These are phyloP conservation scores for Gloeopeniophorella convolvens DNA, from an alignment of 768 basidiomycete genomes.

Conservation along the genomic window DNA sequence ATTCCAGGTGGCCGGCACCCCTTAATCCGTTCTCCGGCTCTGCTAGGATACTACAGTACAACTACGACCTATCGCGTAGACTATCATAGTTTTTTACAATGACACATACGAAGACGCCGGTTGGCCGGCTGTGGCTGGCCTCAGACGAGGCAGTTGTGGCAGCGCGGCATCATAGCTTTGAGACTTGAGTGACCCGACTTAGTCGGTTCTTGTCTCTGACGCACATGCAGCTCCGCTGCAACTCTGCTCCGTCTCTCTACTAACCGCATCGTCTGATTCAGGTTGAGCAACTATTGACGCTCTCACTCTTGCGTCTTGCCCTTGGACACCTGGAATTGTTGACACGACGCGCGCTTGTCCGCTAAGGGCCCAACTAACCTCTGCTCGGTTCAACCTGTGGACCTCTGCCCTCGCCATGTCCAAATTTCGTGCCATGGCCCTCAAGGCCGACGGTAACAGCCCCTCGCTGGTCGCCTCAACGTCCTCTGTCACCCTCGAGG, in stretches of 20 bases:
- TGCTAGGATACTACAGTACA: slow-evolving; percentile 5
- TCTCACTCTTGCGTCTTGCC: slow-evolving; percentile 3
- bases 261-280: slow-evolving; percentile 14
- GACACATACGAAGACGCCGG: background rate
- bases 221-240: slow-evolving; percentile 9
- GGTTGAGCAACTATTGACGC: slow-evolving; percentile 13
- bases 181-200: background rate
- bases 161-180: too few species aligned
- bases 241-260: slow-evolving; percentile 8
- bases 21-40: background rate
- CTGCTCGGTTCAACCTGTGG: slow-evolving; percentile 7
- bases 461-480: slow-evolving; percentile 13
- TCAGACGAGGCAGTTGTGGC: too few species aligned
- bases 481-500: slow-evolving; percentile 16
- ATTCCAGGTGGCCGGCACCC: background rate
- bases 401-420: slow-evolving; percentile 7
- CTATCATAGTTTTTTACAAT: slow-evolving; percentile 11
- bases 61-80: background rate
- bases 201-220: background rate
- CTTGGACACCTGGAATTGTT: background rate
- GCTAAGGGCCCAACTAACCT: background rate
- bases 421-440: slow-evolving; percentile 17
- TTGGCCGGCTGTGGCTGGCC: slow-evolving; percentile 1
- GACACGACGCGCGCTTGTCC: slow-evolving; percentile 6
- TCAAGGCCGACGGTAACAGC: slow-evolving; percentile 9